Evolutionary conservation across 2,329 filamentous ascomycete genomes (phyloP).

Genomic region (Aspergillus viridinutans): DNA sequence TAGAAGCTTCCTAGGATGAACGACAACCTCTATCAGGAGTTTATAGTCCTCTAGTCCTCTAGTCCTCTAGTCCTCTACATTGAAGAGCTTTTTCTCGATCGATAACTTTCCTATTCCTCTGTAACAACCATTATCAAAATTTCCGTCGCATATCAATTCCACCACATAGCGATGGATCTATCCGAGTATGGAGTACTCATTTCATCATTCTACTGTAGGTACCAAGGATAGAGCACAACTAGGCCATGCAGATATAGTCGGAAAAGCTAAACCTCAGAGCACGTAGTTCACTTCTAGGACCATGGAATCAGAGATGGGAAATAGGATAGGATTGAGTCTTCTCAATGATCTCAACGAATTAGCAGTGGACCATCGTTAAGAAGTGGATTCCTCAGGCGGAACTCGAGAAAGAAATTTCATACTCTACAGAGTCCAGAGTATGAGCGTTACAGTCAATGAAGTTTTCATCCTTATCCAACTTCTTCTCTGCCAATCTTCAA

Average conservation of each 20-base stretch:
- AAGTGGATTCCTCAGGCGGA: not conserved
- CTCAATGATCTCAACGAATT: not conserved
- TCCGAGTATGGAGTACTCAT: not conserved
- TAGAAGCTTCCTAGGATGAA: too few relatives aligned
- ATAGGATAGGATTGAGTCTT: not conserved
- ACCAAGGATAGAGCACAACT: not conserved
- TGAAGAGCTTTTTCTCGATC: not conserved
- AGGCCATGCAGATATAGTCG: not conserved
- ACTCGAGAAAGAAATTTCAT: not conserved
- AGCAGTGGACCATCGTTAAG: not conserved
- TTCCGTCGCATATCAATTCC: not conserved
- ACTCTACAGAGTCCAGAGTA: not conserved
- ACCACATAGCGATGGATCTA: not conserved
- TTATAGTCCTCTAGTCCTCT: not conserved
- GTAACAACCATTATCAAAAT: too few relatives aligned
- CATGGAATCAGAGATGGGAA: too few relatives aligned
- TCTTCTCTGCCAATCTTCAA: not conserved
- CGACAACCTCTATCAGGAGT: too few relatives aligned
- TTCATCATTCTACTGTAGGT: not conserved
- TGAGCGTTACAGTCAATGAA: not conserved
- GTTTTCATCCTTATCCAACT: not conserved
- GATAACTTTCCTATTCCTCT: too few relatives aligned
- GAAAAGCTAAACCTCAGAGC: not conserved
- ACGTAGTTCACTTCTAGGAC: not conserved
- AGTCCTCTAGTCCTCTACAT: not conserved